phyloP scores from a whole-genome alignment of 768 basidiomycete genomes.

The Tephrocybe rancida region DNA sequence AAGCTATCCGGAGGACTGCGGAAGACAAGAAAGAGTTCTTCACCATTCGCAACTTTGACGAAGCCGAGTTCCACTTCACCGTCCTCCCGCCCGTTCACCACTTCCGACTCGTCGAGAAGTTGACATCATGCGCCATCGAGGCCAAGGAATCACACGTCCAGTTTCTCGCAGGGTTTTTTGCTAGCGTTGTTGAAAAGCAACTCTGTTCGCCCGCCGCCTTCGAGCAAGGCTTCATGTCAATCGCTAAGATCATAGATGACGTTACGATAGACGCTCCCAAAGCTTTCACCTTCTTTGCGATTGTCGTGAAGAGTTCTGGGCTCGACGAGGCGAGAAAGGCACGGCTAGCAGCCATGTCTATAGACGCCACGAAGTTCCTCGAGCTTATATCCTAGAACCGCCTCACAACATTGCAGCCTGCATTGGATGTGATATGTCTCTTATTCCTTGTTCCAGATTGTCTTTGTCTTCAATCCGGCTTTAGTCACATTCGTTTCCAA shows the following conservation, averaged over 20 bases:
- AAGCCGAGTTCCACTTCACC: conserved; percentile 87
- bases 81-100: conserved; percentile 69
- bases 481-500: not conserved
- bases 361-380: conserved; percentile 62
- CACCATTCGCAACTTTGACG: conserved; percentile 78
- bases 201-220: conserved; percentile 62
- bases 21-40: conserved; percentile 90
- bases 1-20: conserved; percentile 73
- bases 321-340: conserved; percentile 62
- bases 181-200: conserved; percentile 57
- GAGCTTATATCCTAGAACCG: conserved; percentile 55
- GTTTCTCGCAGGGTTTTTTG: conserved; percentile 78
- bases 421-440: conserved; percentile 28
- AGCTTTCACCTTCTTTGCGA: conserved; percentile 75
- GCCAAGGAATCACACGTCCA: conserved; percentile 80
- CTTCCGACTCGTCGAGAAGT: conserved; percentile 67
- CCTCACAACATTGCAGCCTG: conserved; percentile 25
- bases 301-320: conserved; percentile 71
- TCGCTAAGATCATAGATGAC: conserved; percentile 83
- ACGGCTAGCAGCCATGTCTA: conserved; percentile 62
- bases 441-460: conserved; percentile 18
- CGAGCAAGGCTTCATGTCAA: conserved; percentile 71
- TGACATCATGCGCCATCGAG: conserved; percentile 76
- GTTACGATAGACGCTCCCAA: conserved; percentile 89
- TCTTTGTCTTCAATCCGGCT: conserved; percentile 11